phyloP scores from a whole-genome alignment of 129 eudicot species.

The Apium graveolens region DNA sequence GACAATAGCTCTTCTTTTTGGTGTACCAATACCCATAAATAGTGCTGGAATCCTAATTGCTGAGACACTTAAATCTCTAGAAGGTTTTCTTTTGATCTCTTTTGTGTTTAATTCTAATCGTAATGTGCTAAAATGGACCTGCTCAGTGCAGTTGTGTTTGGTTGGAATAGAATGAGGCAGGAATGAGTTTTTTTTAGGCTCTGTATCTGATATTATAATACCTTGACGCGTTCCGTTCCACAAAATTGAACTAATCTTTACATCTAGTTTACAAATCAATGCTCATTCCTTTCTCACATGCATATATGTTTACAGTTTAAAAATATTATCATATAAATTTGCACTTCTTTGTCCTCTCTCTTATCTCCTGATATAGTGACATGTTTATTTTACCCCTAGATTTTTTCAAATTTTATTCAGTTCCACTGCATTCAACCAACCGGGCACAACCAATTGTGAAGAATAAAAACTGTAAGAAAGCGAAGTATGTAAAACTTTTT shows the following conservation, averaged over 20 bases:
- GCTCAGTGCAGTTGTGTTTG: neutral
- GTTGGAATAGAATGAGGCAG: neutral
- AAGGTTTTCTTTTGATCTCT: constrained; percentile 39
- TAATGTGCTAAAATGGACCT: neutral
- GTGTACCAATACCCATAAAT: constrained; percentile 88
- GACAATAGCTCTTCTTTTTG: constrained; percentile 82
- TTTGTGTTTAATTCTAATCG: neutral
- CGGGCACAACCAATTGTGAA: neutral
- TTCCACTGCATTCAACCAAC: neutral
- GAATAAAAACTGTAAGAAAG: neutral
- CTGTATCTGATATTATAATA: neutral
- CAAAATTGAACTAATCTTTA: neutral
- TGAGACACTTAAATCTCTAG: constrained; percentile 44
- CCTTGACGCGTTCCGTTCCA: neutral
- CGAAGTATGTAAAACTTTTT: neutral
- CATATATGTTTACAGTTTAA: neutral
- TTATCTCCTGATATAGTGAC: neutral
- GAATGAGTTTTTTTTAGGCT: neutral
- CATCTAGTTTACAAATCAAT: neutral
- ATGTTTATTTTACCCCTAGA: neutral
- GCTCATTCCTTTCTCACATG: neutral
- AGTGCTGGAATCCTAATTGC: constrained; percentile 61
- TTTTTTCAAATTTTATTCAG: neutral
- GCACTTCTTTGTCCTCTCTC: neutral
- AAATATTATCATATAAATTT: neutral